Base-by-base conservation (phyloP, 2,329 filamentous ascomycete genomes). In the Colletotrichum magnum region DNA sequence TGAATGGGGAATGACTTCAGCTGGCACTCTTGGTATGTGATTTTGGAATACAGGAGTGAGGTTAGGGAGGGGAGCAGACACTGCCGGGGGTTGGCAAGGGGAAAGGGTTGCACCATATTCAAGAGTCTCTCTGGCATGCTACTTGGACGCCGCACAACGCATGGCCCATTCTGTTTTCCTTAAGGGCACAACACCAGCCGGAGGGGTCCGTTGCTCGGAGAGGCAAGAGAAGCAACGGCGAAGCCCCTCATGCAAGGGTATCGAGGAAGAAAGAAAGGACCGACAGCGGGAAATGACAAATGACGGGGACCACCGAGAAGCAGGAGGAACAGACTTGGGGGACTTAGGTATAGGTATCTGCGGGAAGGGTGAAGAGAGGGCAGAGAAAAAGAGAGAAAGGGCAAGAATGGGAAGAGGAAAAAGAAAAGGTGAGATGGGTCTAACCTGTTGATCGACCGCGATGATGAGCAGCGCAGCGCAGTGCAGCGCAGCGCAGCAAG, bases 251-350 rank as follows among this genome's bases (percentile, higher is more conserved):
- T 59, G 70, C 58, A 70, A 43, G 62, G 67, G 62, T 62, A 61
- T 58, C 24, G 54, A 52, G 60, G 51, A 21, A 58, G 53, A 50
- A 64, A 64, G 53, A 47, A 51, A 28, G 28, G 13, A 21, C 16
- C 26, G 50, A 61, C 57, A 24, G 53, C 60, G 52, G 48, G 48
- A 60, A 67, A 68, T 68, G 68, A 70, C 68, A 69, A 69, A 69
- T 69, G 69, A 58, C 18, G 50, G 43, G 53, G 26, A 54, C 21
- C 43, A 43, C 21, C 26, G 51, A 21, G 48, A 39, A 13, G 12
- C 57, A 58, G 68, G 21, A 51, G n/a, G 41, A 65, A 4, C 21
- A 24, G 28, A 59, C 9, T 36, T 36, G 32, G 9, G 32, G 32
- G 43, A 52, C 28, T 26, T 41, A 50, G 53, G 26, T 39, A 63